Evolutionary conservation across 2,329 filamentous ascomycete species (phyloP).

Genomic region (Exserohilum rostratum): DNA sequence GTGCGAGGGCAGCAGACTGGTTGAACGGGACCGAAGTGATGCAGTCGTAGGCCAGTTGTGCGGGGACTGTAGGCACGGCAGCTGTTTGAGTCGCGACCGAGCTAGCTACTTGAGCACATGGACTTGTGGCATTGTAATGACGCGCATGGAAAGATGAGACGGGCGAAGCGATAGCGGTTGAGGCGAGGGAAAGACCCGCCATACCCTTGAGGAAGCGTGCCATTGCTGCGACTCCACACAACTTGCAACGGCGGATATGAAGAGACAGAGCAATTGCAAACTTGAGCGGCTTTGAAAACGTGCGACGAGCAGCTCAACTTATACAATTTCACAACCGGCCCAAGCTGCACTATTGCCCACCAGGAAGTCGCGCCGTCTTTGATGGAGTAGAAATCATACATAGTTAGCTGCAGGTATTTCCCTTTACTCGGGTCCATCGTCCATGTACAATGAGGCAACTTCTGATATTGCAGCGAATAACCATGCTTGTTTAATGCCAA

Average conservation of each 20-base stretch:
- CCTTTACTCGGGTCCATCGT: not conserved
- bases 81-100: constrained; percentile 36
- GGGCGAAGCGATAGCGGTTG: constrained; percentile 36
- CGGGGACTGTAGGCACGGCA: constrained; percentile 48
- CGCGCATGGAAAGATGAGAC: constrained; percentile 27
- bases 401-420: not conserved
- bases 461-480: not conserved
- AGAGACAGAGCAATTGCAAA: not conserved
- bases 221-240: constrained; percentile 26
- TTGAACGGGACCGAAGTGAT: constrained; percentile 55
- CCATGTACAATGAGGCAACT: not conserved
- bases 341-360: not conserved
- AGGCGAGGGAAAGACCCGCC: constrained; percentile 35
- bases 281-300: not conserved
- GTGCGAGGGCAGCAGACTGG: constrained; percentile 47
- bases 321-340: not conserved
- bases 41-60: constrained; percentile 54
- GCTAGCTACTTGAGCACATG: constrained; percentile 43
- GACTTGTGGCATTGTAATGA: constrained; percentile 35
- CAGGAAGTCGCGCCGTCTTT: not conserved
- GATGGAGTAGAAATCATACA: not conserved
- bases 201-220: constrained; percentile 27
- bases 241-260: not conserved
- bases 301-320: not conserved
- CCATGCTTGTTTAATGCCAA: not conserved